Evolutionary conservation across 2,329 filamentous ascomycete genomes (phyloP).

Genomic region (Colletotrichum gigasporum): DNA sequence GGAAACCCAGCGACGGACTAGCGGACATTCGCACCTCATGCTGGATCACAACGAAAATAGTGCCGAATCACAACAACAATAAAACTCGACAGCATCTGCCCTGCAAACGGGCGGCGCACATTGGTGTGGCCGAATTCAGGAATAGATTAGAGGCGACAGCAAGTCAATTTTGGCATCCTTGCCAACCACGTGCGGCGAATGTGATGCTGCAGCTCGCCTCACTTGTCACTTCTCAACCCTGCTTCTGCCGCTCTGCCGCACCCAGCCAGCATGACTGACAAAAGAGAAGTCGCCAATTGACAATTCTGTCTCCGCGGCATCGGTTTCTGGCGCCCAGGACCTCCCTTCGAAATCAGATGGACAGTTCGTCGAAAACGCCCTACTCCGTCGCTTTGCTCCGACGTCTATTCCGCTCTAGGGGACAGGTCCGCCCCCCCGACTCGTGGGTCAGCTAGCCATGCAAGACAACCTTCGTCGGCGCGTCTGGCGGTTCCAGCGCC

Average conservation of each 20-base stretch:
- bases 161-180: constrained; percentile 14
- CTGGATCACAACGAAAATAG: neutral
- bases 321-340: neutral
- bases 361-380: neutral
- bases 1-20: neutral
- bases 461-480: constrained; percentile 9
- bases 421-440: constrained; percentile 1
- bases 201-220: constrained; percentile 5
- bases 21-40: neutral
- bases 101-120: constrained; percentile 25
- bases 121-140: constrained; percentile 3
- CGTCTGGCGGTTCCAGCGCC: neutral
- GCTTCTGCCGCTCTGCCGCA: neutral
- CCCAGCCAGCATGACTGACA: neutral
- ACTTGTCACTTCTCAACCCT: neutral
- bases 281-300: neutral
- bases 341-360: neutral
- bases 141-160: neutral
- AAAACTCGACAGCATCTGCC: neutral
- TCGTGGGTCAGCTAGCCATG: constrained; percentile 9
- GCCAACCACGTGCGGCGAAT: constrained; percentile 22
- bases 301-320: neutral
- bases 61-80: neutral
- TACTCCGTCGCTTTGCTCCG: neutral
- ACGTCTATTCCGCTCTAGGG: constrained; percentile 1